These are phyloP conservation scores for Trichothecium roseum DNA, from an alignment of 2,329 filamentous ascomycete species.

Conservation along the genomic window DNA sequence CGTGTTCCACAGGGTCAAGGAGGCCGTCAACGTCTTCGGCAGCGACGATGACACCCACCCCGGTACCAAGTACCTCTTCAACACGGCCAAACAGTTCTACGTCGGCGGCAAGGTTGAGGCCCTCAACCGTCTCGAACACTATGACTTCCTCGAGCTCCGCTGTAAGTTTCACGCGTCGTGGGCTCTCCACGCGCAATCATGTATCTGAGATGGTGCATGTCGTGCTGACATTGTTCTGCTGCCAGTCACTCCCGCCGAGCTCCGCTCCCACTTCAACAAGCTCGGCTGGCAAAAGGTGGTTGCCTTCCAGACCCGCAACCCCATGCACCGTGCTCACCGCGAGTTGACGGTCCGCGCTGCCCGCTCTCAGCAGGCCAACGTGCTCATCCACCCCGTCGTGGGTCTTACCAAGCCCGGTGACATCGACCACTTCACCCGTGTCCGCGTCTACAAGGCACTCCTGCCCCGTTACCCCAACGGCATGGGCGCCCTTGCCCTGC, in stretches of 20 bases:
- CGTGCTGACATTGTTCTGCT: neutral
- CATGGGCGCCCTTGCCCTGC: constrained; percentile 92
- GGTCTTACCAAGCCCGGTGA: constrained; percentile 98
- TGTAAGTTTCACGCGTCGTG: constrained; percentile 45
- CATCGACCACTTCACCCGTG: constrained; percentile 99
- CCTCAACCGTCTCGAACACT: constrained; percentile 91
- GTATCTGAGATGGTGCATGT: neutral
- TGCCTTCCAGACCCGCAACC: constrained; percentile 98
- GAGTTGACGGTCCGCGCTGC: constrained; percentile 96
- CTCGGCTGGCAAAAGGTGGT: constrained; percentile 97
- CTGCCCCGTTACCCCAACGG: constrained; percentile 96
- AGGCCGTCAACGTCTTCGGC: constrained; percentile 91
- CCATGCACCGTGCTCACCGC: constrained; percentile 97
- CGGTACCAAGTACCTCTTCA: constrained; percentile 81
- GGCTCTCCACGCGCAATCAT: neutral
- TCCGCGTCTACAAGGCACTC: constrained; percentile 96
- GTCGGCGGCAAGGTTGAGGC: constrained; percentile 94
- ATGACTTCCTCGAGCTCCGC: constrained; percentile 94
- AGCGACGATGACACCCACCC: constrained; percentile 84
- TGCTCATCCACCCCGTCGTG: constrained; percentile 97
- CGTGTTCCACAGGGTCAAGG: constrained; percentile 51
- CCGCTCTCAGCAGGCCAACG: constrained; percentile 91
- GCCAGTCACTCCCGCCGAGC: constrained; percentile 80
- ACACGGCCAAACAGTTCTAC: constrained; percentile 76
- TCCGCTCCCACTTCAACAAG: constrained; percentile 97